These are phyloP conservation scores for Clonostachys solani DNA, from an alignment of 2,329 filamentous ascomycete species.

Conservation along the genomic window DNA sequence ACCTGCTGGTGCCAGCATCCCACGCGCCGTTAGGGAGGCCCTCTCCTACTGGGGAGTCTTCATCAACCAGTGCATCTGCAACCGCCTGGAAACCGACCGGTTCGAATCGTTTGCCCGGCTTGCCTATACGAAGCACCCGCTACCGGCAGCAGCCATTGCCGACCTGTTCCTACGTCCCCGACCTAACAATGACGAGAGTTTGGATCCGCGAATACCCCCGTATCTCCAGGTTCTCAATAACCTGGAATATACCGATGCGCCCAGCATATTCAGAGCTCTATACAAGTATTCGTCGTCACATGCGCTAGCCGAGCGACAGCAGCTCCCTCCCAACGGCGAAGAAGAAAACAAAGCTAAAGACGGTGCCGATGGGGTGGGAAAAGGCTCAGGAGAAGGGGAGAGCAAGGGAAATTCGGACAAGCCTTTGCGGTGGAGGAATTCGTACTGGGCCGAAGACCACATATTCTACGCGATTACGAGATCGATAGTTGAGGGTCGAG, in stretches of 20 bases:
- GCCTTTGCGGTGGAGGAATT: conserved; percentile 45
- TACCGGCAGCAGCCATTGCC: conserved; percentile 47
- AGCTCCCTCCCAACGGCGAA: conserved; percentile 2
- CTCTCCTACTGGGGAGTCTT: conserved; percentile 45
- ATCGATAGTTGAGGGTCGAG: conserved; percentile 60
- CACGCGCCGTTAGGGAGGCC: conserved; percentile 16
- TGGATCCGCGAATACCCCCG: conserved; percentile 55
- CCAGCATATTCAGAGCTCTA: conserved; percentile 49
- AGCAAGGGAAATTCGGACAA: conserved; percentile 9
- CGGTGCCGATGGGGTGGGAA: background rate
- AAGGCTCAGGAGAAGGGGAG: conserved; percentile 9
- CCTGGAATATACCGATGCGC: conserved; percentile 45
- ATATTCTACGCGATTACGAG: conserved; percentile 93
- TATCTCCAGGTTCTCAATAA: conserved; percentile 54
- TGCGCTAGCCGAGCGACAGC: conserved; percentile 16
- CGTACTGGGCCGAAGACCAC: conserved; percentile 72
- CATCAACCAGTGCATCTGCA: conserved; percentile 41
- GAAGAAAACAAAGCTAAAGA: background rate
- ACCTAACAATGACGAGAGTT: conserved; percentile 37
- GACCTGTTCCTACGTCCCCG: conserved; percentile 55
- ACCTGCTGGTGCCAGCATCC: conserved; percentile 9
- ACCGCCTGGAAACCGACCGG: conserved; percentile 45
- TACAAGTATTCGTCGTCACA: conserved; percentile 55
- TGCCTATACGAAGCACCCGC: conserved; percentile 44
- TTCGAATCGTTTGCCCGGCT: conserved; percentile 49